phyloP scores from a whole-genome alignment of 805 yeast species.

The Ogataea thermomethanolica region DNA sequence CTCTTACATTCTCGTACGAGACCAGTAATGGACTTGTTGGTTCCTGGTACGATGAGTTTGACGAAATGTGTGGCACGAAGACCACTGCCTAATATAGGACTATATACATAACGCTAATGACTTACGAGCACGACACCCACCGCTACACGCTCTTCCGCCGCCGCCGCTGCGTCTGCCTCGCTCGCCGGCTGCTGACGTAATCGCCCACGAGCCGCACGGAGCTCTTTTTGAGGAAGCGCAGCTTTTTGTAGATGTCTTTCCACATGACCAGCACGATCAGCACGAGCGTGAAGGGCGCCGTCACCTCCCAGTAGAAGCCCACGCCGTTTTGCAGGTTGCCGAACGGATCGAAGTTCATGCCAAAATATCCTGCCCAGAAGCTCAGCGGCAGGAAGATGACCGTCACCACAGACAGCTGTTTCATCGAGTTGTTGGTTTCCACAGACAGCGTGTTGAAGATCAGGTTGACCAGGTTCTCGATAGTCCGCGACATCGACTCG shows the following conservation, averaged over 20 bases:
- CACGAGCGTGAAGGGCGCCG: conserved; percentile 39
- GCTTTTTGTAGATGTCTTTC: conserved; percentile 17
- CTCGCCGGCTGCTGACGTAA: conserved; percentile 3
- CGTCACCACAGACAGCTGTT: conserved; percentile 50
- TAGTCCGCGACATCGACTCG: conserved; percentile 49
- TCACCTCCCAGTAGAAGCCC: conserved; percentile 46
- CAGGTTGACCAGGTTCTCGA: conserved; percentile 47
- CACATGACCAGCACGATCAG: conserved; percentile 37
- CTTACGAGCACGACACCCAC: not conserved
- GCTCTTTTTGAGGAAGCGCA: conserved; percentile 5
- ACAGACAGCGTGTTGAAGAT: conserved; percentile 57
- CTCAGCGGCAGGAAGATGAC: conserved; percentile 57
- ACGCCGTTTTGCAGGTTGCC: conserved; percentile 38
- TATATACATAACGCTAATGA: conserved; percentile 1
- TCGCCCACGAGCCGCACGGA: conserved; percentile 10
- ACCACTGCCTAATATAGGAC: conserved; percentile 1
- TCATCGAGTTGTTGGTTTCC: conserved; percentile 53
- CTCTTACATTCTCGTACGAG: conserved; percentile 18
- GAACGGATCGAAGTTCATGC: conserved; percentile 49
- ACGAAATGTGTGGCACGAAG: conserved; percentile 11
- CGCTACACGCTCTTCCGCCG: not conserved
- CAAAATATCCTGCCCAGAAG: conserved; percentile 60
- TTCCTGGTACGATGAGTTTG: conserved; percentile 21
- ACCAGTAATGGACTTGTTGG: conserved; percentile 14
- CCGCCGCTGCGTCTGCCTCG: not conserved